Conservation (phyloP, 805 yeast species). For the Ogataea zsoltii region DNA sequence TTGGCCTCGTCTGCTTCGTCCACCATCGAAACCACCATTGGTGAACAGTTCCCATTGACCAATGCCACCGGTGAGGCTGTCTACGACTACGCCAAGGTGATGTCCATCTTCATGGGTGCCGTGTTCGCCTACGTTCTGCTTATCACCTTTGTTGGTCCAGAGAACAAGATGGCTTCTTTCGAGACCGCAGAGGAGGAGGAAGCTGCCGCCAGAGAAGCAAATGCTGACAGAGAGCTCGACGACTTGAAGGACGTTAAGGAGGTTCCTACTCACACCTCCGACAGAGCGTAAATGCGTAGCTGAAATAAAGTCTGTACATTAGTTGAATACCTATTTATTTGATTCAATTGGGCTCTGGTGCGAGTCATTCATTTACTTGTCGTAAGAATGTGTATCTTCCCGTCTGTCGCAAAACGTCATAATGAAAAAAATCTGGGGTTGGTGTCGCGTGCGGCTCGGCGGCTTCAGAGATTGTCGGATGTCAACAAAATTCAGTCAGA, state of each 20-base stretch:
- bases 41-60: constrained; percentile 50
- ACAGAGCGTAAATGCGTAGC: no score
- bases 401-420: no score
- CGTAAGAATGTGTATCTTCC: no score
- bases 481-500: no score
- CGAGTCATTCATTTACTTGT: no score
- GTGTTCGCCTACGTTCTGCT: constrained; percentile 55
- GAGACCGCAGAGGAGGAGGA: constrained; percentile 22
- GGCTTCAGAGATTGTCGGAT: no score
- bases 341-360: no score
- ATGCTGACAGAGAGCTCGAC: constrained; percentile 1
- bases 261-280: neutral
- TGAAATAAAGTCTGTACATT: no score
- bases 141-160: constrained; percentile 60
- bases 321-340: no score
- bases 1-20: constrained; percentile 66
- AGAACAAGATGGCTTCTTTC: constrained; percentile 39
- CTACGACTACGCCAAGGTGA: constrained; percentile 57
- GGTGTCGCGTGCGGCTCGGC: no score
- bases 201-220: constrained; percentile 2
- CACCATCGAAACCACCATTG: constrained; percentile 67
- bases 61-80: constrained; percentile 31
- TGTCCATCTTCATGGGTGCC: constrained; percentile 68
- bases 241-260: constrained; percentile 2
- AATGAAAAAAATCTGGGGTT: no score